phyloP scores from a whole-genome alignment of 139 green algal genomes.

The Tetraselmis chui region DNA sequence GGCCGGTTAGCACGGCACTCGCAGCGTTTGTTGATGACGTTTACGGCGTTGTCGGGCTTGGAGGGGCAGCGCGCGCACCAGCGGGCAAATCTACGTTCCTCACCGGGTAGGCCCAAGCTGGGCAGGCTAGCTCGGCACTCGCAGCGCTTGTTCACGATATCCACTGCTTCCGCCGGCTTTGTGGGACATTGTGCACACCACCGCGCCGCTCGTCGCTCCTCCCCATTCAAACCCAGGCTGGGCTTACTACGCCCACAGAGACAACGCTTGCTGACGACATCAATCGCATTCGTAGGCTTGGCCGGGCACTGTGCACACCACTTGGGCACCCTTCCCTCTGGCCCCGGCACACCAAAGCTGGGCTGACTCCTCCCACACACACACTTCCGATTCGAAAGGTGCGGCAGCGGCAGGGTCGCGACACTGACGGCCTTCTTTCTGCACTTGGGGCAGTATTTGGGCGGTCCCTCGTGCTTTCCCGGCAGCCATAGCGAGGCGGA shows the following conservation, averaged over 20 bases:
- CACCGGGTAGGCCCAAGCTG: neutral
- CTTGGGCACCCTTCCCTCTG: neutral
- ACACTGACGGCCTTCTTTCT: neutral
- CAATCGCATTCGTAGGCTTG: neutral
- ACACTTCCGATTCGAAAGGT: neutral
- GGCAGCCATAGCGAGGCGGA: neutral
- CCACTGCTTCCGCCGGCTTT: neutral
- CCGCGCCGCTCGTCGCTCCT: neutral
- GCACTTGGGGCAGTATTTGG: neutral
- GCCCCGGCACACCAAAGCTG: neutral
- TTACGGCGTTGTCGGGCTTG: neutral
- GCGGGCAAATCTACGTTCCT: neutral
- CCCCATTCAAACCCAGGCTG: neutral
- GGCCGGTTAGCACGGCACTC: neutral
- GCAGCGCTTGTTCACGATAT: neutral
- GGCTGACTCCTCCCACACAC: neutral
- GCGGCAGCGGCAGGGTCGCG: neutral
- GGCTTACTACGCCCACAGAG: neutral
- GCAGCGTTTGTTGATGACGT: neutral
- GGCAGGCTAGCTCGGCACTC: neutral
- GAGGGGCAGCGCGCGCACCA: neutral
- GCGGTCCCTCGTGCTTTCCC: neutral
- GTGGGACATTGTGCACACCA: neutral
- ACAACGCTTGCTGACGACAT: neutral
- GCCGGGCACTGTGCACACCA: neutral